phyloP scores from a whole-genome alignment of 495 filamentous ascomycete genomes.

The Penicillium subrubescens region DNA sequence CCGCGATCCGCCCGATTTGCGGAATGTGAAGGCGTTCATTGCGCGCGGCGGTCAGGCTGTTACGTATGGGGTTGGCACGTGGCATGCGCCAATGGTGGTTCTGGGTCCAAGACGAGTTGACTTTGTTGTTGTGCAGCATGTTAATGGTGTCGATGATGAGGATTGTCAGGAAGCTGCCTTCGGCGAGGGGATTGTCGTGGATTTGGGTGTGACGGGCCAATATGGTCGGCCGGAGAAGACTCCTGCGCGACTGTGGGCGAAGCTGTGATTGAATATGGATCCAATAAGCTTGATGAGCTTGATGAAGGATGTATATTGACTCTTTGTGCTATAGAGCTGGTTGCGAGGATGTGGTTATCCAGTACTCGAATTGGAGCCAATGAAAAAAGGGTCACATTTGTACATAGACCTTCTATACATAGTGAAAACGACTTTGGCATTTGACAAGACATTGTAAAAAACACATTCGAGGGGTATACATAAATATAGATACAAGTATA shows the following conservation, averaged over 20 bases:
- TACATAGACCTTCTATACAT: background rate
- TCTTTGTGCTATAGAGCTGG: background rate
- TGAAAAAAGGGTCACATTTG: background rate
- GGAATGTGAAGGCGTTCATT: conserved; percentile 72
- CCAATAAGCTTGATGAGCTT: background rate
- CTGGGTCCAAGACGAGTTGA: conserved; percentile 68
- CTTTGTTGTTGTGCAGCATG: conserved; percentile 88
- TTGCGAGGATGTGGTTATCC: background rate
- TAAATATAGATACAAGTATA: conserved; percentile 4
- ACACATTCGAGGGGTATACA: conserved; percentile 2
- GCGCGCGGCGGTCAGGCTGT: conserved; percentile 82
- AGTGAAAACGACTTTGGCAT: background rate
- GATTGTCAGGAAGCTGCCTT: conserved; percentile 86
- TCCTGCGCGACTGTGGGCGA: conserved; percentile 31
- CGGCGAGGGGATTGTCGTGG: conserved; percentile 40
- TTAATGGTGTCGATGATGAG: conserved; percentile 80
- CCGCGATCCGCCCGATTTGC: conserved; percentile 72
- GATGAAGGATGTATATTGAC: background rate
- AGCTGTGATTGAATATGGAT: conserved; percentile 21
- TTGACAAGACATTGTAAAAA: background rate
- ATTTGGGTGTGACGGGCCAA: conserved; percentile 32
- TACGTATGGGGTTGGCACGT: conserved; percentile 88
- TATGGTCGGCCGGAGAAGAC: conserved; percentile 37
- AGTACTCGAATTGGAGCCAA: background rate
- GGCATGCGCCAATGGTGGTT: conserved; percentile 98